Evolutionary conservation across 306 rosid species (phyloP), one percentile per base, ranked within the genome.

Genomic region (Quercus parvula): DNA sequence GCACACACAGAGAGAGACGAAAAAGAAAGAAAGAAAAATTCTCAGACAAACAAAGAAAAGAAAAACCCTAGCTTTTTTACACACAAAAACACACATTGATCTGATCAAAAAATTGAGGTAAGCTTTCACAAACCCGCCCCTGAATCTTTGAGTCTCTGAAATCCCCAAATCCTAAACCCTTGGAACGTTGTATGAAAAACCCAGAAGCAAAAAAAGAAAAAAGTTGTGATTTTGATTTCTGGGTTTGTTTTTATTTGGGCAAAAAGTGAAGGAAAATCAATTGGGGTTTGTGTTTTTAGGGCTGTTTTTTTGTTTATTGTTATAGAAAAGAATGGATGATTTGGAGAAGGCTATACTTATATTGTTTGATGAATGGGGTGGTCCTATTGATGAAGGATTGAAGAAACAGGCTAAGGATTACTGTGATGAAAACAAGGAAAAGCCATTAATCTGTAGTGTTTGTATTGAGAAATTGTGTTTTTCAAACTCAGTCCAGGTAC

Each of bases 331-430:
- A 38, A 95, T 95, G 99, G 99, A 87, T 83, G 99, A 93, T 87
- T 88, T 95, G 9, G 99, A 95, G 30, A 91, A 89, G 70, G 99
- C 93, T 6, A 84, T 95, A 83, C 88, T 95, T 20, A 91, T 95
- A 54, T 78, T 88, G 79, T 95, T 93, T 82, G 99, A 95, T 77
- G 97, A 91, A 87, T 87, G 90, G 24, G 97, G 96, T 20, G 79
- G 54, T 49, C 54, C 86, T 20, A 81, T 85, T 66, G 93, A 87
- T 69, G 88, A 86, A 18, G 94, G 77, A 68, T 83, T 92, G 87
- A 93, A 91, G 83, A 84, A 77, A 69, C 91, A 85, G 56, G 98
- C 96, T 28, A 86, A 88, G 78, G 86, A 77, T 63, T 95, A 84
- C 68, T 87, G 98, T 80, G 86, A 87, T 56, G 86, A 91, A 76